Base-by-base conservation (phyloP, 495 filamentous ascomycete species). In the Tuber brumale region DNA sequence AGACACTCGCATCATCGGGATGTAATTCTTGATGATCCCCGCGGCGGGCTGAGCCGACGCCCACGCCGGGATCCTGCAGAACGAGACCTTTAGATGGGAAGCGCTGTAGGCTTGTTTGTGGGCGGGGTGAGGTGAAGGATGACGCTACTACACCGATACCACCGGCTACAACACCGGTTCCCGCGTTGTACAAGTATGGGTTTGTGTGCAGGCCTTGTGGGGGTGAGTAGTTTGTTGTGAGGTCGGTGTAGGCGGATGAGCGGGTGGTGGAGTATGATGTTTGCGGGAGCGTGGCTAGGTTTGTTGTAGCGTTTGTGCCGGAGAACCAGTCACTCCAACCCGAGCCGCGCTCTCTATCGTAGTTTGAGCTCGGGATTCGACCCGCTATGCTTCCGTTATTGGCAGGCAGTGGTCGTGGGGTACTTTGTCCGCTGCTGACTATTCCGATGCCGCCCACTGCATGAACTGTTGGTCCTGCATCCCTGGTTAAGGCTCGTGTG, bases 261-360 rank as follows among this genome's bases (percentile, higher is more conserved):
- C 73, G 75, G 27, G 70, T 57, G 18, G 70, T 73, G 19, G 74
- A 77, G 44, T 83, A 78, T n/a, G 78, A 77, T 43, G 66, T 73
- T 43, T 77, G 75, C 19, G 80, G 80, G 21, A 82, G 27, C 23
- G 72, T 74, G 37, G 72, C 81, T 7, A 83, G 69, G 72, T 82
- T 82, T 21, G 81, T 82, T 77, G 75, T 82, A 5, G 76, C 81
- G 12, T 77, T 79, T 3, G 71, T 71, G 27, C 73, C 81, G 42
- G 82, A 83, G 35, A 83, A 83, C 70, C 83, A 83, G 70, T 76
- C 79, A 23, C 79, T 81, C 82, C 82, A 83, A 5, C 82, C 82
- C 1, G 81, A 83, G 42, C 76, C 73, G 27, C 80, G 74, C 23
- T 37, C 31, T 46, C 23, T 43, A 7, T 66, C 57, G 27, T 66